A percentile compares a stretch with the other conserved stretches of the same genome.
Conservation (phyloP, 2,329 filamentous ascomycete genomes). For the Diaporthe caulivora region DNA sequence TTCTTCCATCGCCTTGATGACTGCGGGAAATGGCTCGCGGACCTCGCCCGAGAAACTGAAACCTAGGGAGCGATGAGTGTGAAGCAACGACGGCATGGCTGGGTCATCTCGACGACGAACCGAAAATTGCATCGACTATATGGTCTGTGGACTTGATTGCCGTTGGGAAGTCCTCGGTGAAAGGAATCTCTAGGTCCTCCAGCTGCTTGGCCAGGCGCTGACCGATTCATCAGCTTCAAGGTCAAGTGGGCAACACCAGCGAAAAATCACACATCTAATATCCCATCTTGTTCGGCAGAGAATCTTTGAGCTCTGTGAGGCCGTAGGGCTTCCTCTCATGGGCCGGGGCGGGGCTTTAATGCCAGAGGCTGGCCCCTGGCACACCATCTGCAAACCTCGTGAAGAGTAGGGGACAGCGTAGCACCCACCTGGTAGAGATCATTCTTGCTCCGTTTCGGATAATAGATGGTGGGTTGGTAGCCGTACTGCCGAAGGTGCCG, state of each 20-base stretch:
- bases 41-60: constrained; percentile 95
- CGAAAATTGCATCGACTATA: constrained; percentile 93
- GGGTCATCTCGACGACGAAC: constrained; percentile 57
- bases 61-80: constrained; percentile 58
- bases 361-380: background rate
- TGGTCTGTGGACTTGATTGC: constrained; percentile 80
- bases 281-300: background rate
- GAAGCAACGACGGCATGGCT: constrained; percentile 12
- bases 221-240: constrained; percentile 48
- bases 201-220: constrained; percentile 88
- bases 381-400: too few species aligned
- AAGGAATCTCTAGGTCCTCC: constrained; percentile 83
- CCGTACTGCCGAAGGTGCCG: constrained; percentile 93
- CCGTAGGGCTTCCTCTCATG: background rate
- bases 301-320: background rate
- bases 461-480: constrained; percentile 90
- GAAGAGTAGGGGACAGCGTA: background rate
- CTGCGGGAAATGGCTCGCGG: constrained; percentile 87
- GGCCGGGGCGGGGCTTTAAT: background rate
- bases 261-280: constrained; percentile 19
- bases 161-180: constrained; percentile 81
- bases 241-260: constrained; percentile 38
- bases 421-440: constrained; percentile 83
- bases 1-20: constrained; percentile 82
- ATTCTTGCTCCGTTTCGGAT: constrained; percentile 91